phyloP scores from a whole-genome alignment of 1,284 basidiomycete genomes.

The Ceratobasidium sp. region DNA sequence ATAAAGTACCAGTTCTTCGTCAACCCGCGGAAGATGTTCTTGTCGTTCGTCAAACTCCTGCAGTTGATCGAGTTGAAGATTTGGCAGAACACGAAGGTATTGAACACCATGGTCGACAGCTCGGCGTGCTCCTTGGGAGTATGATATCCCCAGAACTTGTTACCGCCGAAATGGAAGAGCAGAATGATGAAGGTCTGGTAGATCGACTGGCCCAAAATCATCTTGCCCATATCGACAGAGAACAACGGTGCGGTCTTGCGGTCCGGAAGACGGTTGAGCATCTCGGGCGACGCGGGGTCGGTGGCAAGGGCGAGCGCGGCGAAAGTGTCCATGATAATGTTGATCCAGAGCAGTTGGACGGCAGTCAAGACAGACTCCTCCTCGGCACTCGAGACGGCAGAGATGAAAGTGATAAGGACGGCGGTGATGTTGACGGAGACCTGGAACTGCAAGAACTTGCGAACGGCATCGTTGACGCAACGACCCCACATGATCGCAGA shows the following conservation, averaged over 20 bases:
- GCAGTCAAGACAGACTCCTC: slow-evolving; percentile 91
- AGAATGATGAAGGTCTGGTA: slow-evolving; percentile 90
- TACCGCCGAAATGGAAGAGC: slow-evolving; percentile 88
- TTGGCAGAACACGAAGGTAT: slow-evolving; percentile 95
- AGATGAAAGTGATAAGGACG: slow-evolving; percentile 92
- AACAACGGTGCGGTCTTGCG: slow-evolving; percentile 89
- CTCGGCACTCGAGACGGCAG: slow-evolving; percentile 80
- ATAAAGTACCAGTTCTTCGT: slow-evolving; percentile 87
- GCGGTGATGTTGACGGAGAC: slow-evolving; percentile 96
- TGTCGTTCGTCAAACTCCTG: slow-evolving; percentile 81
- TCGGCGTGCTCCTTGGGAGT: slow-evolving; percentile 60
- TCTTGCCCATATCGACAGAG: slow-evolving; percentile 92
- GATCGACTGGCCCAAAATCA: slow-evolving; percentile 88
- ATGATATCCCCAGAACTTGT: slow-evolving; percentile 73
- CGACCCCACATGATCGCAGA: slow-evolving; percentile 99
- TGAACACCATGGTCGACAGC: slow-evolving; percentile 92
- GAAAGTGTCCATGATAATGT: slow-evolving; percentile 98
- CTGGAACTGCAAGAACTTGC: slow-evolving; percentile 99
- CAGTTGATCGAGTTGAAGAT: slow-evolving; percentile 96
- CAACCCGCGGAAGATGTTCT: slow-evolving; percentile 92
- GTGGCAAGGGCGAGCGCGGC: slow-evolving; percentile 97
- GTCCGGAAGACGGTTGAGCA: slow-evolving; percentile 92
- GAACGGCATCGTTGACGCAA: slow-evolving; percentile 96
- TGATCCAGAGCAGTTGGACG: slow-evolving; percentile 97
- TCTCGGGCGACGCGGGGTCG: slow-evolving; percentile 85